Evolutionary conservation across 352 stramenopile species (phyloP).

Genomic region (Phytophthora niederhauseri): DNA sequence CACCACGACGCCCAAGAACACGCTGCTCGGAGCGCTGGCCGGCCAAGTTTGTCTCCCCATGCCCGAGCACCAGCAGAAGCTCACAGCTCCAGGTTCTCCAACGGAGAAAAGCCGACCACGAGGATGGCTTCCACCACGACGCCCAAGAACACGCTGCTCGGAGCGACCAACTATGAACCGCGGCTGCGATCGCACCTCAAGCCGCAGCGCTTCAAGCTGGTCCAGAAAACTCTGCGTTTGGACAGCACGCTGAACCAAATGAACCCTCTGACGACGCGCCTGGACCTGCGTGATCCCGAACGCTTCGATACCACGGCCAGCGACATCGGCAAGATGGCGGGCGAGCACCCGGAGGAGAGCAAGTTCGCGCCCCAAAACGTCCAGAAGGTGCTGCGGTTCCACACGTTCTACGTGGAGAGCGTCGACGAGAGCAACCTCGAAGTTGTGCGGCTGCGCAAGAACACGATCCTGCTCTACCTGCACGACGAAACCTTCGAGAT

Average conservation of each 20-base stretch:
- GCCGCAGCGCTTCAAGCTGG: constrained; percentile 82
- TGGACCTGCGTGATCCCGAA: constrained; percentile 59
- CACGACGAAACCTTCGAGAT: constrained; percentile 91
- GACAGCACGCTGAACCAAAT: constrained; percentile 69
- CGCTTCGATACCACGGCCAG: constrained; percentile 66
- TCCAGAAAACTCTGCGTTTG: constrained; percentile 59
- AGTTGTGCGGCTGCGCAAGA: constrained; percentile 72
- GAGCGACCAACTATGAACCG: constrained; percentile 75
- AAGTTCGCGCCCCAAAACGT: constrained; percentile 86
- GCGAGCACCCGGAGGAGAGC: constrained; percentile 50
- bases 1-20: constrained; percentile 66
- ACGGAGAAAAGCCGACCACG: constrained; percentile 15
- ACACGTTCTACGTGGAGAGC: constrained; percentile 83
- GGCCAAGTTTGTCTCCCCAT: no score
- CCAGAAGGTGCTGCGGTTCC: constrained; percentile 86
- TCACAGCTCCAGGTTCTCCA: constrained; percentile 22
- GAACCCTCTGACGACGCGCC: constrained; percentile 60
- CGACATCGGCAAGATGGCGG: constrained; percentile 57
- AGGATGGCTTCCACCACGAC: constrained; percentile 55
- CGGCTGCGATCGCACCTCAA: constrained; percentile 71
- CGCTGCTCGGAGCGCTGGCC: constrained; percentile 65
- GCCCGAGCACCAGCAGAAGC: neutral
- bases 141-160: constrained; percentile 77
- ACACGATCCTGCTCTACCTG: constrained; percentile 83
- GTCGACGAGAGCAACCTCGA: constrained; percentile 87